A percentile compares a stretch with the other conserved stretches of the same genome.
phyloP scores from a whole-genome alignment of 2,329 filamentous ascomycete genomes.

The Alternaria atra region DNA sequence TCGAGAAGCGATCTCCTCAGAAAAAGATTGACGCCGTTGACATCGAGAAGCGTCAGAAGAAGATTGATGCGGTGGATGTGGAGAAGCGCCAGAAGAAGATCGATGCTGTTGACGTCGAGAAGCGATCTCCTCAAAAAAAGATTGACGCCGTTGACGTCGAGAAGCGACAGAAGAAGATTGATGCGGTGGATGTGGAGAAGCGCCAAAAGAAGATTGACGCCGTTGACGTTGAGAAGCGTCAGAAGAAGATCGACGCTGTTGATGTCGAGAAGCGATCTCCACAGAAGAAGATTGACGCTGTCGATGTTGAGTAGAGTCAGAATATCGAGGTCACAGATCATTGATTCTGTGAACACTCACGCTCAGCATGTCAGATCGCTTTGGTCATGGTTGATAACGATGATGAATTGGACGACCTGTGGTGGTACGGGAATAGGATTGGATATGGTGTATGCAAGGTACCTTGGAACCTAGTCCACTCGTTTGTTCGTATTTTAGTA shows the following conservation, averaged over 20 bases:
- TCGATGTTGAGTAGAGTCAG: not conserved
- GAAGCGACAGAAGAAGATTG: not conserved
- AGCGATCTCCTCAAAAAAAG: too few species aligned
- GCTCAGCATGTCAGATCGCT: not conserved
- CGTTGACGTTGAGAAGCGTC: too few species aligned
- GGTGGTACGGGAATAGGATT: not conserved
- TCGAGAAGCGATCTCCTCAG: too few species aligned
- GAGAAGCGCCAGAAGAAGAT: too few species aligned
- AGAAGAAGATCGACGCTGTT: not conserved
- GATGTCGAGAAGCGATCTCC: not conserved
- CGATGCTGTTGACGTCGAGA: too few species aligned
- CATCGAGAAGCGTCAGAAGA: too few species aligned
- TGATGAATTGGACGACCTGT: not conserved
- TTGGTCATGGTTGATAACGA: not conserved
- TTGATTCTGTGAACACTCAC: not conserved
- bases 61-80: too few species aligned
- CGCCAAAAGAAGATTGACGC: too few species aligned
- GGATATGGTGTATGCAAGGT: not conserved
- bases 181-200: not conserved
- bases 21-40: too few species aligned
- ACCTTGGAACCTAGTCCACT: not conserved
- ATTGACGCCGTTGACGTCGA: not conserved
- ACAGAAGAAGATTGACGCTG: not conserved
- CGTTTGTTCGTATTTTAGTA: not conserved
- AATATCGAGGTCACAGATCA: not conserved